Conservation (phyloP, 768 basidiomycete species). For the Porphyrellus cyaneotinctus region DNA sequence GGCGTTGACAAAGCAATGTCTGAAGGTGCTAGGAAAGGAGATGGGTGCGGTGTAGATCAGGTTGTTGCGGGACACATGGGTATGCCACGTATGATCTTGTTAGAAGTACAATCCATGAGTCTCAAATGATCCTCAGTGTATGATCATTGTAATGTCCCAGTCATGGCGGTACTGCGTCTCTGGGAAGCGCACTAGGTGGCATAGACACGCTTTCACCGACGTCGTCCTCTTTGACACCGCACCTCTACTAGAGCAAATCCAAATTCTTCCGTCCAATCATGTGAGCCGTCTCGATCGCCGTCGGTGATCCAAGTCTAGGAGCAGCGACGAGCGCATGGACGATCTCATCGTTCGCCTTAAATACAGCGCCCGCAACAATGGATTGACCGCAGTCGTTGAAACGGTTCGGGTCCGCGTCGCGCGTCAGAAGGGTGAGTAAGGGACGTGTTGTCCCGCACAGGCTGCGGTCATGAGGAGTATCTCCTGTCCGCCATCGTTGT, state of each 20-base stretch:
- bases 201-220: slow-evolving; percentile 30
- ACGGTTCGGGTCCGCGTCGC: slow-evolving; percentile 62
- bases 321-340: slow-evolving; percentile 48
- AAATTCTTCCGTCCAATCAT: slow-evolving; percentile 62
- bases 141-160: background rate
- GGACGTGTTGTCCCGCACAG: slow-evolving; percentile 60
- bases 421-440: slow-evolving; percentile 51
- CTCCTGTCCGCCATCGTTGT: slow-evolving; percentile 40
- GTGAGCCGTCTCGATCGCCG: slow-evolving; percentile 61
- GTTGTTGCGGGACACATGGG: too few species aligned
- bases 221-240: slow-evolving; percentile 57
- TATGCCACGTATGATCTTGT: background rate
- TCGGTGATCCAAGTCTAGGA: slow-evolving; percentile 47
- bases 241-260: too few species aligned
- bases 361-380: slow-evolving; percentile 72
- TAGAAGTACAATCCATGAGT: background rate
- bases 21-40: slow-evolving; percentile 69
- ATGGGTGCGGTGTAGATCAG: slow-evolving; percentile 51
- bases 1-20: slow-evolving; percentile 58
- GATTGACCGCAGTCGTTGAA: slow-evolving; percentile 71
- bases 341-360: slow-evolving; percentile 65
- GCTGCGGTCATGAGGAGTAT: slow-evolving; percentile 78
- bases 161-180: background rate
- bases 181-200: slow-evolving; percentile 15
- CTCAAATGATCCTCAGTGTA: too few species aligned